These are phyloP conservation scores for Colletotrichum neosansevieriae DNA, from an alignment of 2,329 filamentous ascomycete genomes.

Conservation along the genomic window DNA sequence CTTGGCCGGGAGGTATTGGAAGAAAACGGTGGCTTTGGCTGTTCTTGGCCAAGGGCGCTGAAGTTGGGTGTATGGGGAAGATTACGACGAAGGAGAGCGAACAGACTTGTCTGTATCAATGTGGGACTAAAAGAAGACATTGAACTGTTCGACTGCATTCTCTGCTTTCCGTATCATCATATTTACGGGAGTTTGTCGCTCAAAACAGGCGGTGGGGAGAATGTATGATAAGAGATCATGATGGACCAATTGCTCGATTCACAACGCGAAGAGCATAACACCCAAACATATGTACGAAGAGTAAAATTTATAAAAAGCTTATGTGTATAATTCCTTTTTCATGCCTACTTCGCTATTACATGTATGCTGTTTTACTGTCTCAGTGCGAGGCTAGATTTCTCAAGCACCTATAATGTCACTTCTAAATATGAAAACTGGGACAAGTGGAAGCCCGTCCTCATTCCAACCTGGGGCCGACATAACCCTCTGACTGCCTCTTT, in stretches of 20 bases:
- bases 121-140: not conserved
- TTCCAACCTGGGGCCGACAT: not conserved
- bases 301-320: not conserved
- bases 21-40: not conserved
- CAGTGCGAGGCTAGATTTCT: slow-evolving; percentile 1
- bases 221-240: slow-evolving; percentile 31
- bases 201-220: not conserved
- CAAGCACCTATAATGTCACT: not conserved
- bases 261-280: slow-evolving; percentile 9
- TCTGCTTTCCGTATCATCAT: slow-evolving; percentile 30
- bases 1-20: not conserved
- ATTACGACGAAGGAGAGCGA: not conserved
- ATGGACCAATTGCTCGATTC: not conserved
- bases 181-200: not conserved
- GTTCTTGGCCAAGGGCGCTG: not conserved
- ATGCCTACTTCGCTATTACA: not conserved
- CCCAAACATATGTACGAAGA: slow-evolving; percentile 34
- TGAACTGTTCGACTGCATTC: not conserved
- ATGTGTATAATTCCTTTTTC: slow-evolving; percentile 24
- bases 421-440: slow-evolving; percentile 13
- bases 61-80: not conserved
- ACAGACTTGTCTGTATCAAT: slow-evolving; percentile 19
- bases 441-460: not conserved
- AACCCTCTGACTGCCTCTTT: not conserved
- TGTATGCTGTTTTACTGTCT: not conserved